phyloP scores from a whole-genome alignment of 1,284 basidiomycete species.

The Ceratobasidium sp. region DNA sequence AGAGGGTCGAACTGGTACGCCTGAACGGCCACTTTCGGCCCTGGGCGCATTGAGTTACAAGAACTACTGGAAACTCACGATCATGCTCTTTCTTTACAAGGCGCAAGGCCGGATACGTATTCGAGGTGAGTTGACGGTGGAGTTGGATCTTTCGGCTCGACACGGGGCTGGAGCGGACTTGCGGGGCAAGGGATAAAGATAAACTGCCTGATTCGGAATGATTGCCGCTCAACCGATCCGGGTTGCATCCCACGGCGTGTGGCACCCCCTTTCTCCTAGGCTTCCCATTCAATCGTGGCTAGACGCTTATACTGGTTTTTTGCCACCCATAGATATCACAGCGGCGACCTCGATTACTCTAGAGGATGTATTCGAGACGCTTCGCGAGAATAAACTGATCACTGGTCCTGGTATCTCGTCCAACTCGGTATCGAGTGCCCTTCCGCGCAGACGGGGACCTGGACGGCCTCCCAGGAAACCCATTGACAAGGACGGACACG shows the following conservation, averaged over 20 bases:
- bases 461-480: constrained; percentile 54
- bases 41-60: constrained; percentile 90
- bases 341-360: constrained; percentile 86
- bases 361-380: constrained; percentile 82
- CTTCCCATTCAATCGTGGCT: not conserved
- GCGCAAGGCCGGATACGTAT: constrained; percentile 67
- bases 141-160: not conserved
- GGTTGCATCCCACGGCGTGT: not conserved
- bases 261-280: not conserved
- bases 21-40: constrained; percentile 90
- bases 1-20: constrained; percentile 84
- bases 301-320: not conserved
- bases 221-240: too few species aligned
- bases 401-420: constrained; percentile 50
- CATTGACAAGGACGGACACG: constrained; percentile 48
- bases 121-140: constrained; percentile 65
- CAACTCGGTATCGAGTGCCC: constrained; percentile 11
- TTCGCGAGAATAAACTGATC: constrained; percentile 82
- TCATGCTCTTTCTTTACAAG: constrained; percentile 79
- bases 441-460: constrained; percentile 50
- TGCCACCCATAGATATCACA: constrained; percentile 73
- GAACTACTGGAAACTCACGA: constrained; percentile 92
- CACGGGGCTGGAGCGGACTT: too few species aligned
- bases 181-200: too few species aligned
- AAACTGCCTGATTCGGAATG: too few species aligned